phyloP scores from a whole-genome alignment of 495 filamentous ascomycete species.

The Penicillium ochrochloron region DNA sequence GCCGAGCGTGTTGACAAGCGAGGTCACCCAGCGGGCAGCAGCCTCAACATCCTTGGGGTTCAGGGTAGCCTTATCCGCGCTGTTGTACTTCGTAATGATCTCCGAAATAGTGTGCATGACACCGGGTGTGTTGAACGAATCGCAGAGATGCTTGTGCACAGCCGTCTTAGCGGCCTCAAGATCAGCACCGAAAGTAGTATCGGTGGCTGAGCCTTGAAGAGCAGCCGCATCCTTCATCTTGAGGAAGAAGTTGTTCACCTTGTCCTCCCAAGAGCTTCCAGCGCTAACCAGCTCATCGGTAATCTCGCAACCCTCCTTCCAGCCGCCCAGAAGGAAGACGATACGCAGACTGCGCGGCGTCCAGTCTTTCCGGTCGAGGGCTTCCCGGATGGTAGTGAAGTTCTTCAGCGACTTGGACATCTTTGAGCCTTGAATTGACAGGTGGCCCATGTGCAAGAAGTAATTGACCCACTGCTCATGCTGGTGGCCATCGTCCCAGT shows the following conservation, averaged over 20 bases:
- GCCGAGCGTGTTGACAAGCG: slow-evolving; percentile 82
- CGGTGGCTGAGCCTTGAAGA: slow-evolving; percentile 43
- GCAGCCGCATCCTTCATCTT: slow-evolving; percentile 59
- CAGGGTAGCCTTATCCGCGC: slow-evolving; percentile 61
- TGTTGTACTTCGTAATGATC: slow-evolving; percentile 75
- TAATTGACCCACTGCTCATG: slow-evolving; percentile 89
- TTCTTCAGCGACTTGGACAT: slow-evolving; percentile 98
- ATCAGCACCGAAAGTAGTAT: slow-evolving; percentile 40
- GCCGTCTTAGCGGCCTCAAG: slow-evolving; percentile 68
- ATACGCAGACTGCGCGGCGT: slow-evolving; percentile 81
- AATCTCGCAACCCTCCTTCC: slow-evolving; percentile 92
- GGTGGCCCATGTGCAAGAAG: slow-evolving; percentile 94
- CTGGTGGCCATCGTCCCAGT: slow-evolving; percentile 55
- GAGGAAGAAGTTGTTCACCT: slow-evolving; percentile 89
- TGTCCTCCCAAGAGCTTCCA: slow-evolving; percentile 78
- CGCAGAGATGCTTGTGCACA: slow-evolving; percentile 69
- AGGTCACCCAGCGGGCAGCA: slow-evolving; percentile 79
- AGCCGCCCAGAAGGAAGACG: slow-evolving; percentile 83
- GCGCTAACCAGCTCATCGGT: slow-evolving; percentile 77
- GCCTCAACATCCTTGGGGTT: slow-evolving; percentile 59
- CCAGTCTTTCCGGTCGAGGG: slow-evolving; percentile 74
- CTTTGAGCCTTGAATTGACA: slow-evolving; percentile 87
- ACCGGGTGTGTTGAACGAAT: slow-evolving; percentile 86
- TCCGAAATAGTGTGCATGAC: slow-evolving; percentile 76
- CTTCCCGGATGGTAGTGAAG: slow-evolving; percentile 92